Conservation (phyloP, 495 filamentous ascomycete genomes). For the Tuber melanosporum region DNA sequence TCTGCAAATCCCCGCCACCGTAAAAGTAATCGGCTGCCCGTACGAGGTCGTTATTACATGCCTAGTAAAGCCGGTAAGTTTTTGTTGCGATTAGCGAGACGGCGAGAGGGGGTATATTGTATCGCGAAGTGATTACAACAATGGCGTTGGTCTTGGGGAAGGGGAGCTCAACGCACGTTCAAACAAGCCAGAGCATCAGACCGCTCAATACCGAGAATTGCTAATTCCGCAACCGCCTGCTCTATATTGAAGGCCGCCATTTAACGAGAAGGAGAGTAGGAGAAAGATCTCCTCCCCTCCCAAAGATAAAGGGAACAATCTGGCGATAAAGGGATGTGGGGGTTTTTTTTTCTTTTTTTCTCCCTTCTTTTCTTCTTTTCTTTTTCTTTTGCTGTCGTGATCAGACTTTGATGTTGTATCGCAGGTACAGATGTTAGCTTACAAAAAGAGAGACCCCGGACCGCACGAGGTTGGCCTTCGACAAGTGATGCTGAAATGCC, state of each 20-base stretch:
- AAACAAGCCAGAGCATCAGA: constrained; percentile 39
- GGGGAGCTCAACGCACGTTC: constrained; percentile 27
- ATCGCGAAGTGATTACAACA: constrained; percentile 22
- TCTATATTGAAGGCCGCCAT: constrained; percentile 10
- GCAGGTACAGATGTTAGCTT: background rate
- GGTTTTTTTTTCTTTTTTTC: background rate
- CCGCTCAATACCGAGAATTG: constrained; percentile 25
- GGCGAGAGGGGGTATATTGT: background rate
- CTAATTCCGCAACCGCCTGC: constrained; percentile 21
- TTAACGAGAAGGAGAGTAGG: background rate
- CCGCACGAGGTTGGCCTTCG: background rate
- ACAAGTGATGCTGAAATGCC: background rate
- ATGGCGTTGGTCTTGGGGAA: constrained; percentile 24
- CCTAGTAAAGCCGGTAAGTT: constrained; percentile 17
- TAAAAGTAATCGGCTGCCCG: constrained; percentile 39
- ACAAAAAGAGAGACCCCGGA: background rate
- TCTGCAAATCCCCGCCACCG: constrained; percentile 23
- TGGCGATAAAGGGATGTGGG: background rate
- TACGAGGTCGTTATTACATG: constrained; percentile 36
- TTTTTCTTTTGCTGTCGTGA: background rate
- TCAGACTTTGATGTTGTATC: background rate
- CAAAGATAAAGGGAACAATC: background rate
- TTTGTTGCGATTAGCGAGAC: constrained; percentile 21
- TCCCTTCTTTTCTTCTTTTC: background rate
- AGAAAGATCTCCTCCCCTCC: constrained; percentile 1